phyloP scores from a whole-genome alignment of 2,329 filamentous ascomycete species.

The Tolypocladium amazonense region DNA sequence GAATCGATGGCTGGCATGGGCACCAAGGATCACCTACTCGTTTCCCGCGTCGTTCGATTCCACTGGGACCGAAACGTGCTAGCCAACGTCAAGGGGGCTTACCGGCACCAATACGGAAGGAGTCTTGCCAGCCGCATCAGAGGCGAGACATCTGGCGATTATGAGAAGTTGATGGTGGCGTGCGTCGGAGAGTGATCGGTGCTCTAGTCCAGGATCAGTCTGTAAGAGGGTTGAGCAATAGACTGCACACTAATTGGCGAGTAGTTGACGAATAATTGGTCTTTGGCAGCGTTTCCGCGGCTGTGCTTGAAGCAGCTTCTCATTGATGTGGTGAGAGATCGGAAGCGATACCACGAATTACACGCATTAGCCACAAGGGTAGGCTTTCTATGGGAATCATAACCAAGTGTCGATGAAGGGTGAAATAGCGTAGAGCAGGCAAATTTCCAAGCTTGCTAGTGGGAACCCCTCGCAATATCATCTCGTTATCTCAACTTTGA shows the following conservation, averaged over 20 bases:
- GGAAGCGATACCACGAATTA: background rate
- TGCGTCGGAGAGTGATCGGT: conserved; percentile 36
- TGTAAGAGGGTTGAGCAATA: background rate
- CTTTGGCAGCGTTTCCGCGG: background rate
- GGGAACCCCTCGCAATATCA: background rate
- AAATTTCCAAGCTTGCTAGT: background rate
- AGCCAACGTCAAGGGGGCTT: conserved; percentile 69
- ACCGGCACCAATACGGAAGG: conserved; percentile 57
- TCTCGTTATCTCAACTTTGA: too few species aligned
- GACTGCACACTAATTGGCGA: background rate
- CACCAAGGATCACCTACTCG: conserved; percentile 74
- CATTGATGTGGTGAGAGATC: background rate
- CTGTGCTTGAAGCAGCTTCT: background rate
- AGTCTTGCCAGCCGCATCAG: conserved; percentile 61
- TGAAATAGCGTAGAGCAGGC: background rate
- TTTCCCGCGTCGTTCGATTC: conserved; percentile 64
- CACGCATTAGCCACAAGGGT: background rate
- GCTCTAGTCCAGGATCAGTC: too few species aligned
- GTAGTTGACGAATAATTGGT: background rate
- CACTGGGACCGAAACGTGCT: conserved; percentile 76
- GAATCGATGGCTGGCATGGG: conserved; percentile 78
- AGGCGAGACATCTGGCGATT: conserved; percentile 79
- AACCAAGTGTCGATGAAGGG: background rate
- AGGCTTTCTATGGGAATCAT: too few species aligned
- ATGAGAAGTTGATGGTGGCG: conserved; percentile 67